Base-by-base conservation (phyloP, 345 rosid species). In the Alliaria petiolata region DNA sequence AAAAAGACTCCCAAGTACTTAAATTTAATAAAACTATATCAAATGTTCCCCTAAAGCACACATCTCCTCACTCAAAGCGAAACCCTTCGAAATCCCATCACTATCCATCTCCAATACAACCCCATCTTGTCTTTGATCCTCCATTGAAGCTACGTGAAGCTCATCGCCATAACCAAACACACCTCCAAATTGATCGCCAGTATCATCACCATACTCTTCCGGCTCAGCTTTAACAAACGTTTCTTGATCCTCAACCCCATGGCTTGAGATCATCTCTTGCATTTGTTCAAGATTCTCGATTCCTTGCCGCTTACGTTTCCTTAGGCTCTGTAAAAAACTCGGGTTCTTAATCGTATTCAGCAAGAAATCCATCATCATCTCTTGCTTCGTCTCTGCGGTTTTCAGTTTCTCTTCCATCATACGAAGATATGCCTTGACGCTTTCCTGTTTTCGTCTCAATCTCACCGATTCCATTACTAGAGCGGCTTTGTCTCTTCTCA, bases 281-380 rank as follows among this genome's bases (percentile, higher is more conserved):
- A 14, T 7, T 56, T 39, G 34, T 14, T 79, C 75, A 70, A 77
- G 81, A 17, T 74, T 78, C 25, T 59, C 67, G 36, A 80, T 78
- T 30, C 52, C 78, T 64, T 81, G 88, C 57, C 78, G 73, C 58
- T 81, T 87, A 44, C 80, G 81, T 42, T 76, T 80, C 70, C 69
- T 78, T 26, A 85, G 14, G 10, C 77, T 78, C 34, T 81, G 76
- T 16, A 79, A 65, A 64, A 86, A 86, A 54, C 60, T 63, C 0
- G 95, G 86, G 51, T 82, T 83, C 65, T 69, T 63, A 67, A 85
- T 71, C 62, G 83, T 87, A 62, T 81, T 81, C 30, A 87, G 85
- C 83, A 89, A 75, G 88, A 86, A 89, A 13, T 72, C 59, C 87
- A 83, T 79, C 90, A 83, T 79, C 13, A 81, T 79, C 14, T 79